phyloP scores from a whole-genome alignment of 768 basidiomycete species.

The Mycena kentingensis region DNA sequence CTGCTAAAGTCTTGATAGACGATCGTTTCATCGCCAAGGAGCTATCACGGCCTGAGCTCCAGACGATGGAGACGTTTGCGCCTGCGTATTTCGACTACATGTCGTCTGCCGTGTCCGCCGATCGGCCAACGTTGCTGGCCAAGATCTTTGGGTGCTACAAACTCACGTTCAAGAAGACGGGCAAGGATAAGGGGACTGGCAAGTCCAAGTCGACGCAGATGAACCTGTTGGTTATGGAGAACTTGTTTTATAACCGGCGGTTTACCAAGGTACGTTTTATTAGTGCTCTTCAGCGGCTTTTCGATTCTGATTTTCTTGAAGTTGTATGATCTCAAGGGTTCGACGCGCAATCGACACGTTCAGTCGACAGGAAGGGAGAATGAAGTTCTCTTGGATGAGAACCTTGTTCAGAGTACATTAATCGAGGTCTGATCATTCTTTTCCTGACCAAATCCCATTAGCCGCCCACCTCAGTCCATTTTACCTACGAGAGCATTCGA shows the following conservation, averaged over 20 bases:
- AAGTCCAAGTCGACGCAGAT: conserved; percentile 84
- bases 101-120: conserved; percentile 86
- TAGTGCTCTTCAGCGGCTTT: conserved; percentile 39
- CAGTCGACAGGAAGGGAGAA: conserved; percentile 88
- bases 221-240: conserved; percentile 98
- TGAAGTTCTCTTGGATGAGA: conserved; percentile 95
- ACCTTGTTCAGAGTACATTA: conserved; percentile 82
- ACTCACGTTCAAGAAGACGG: conserved; percentile 82
- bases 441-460: conserved; percentile 8
- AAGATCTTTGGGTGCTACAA: conserved; percentile 98
- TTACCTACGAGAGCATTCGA: conserved; percentile 95
- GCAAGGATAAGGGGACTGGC: conserved; percentile 69
- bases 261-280: conserved; percentile 74
- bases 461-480: conserved; percentile 87
- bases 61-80: conserved; percentile 95
- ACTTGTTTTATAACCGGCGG: conserved; percentile 88
- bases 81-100: conserved; percentile 98
- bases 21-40: conserved; percentile 99
- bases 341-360: conserved; percentile 90
- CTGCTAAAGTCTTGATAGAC: conserved; percentile 50
- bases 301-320: conserved; percentile 29
- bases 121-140: conserved; percentile 90
- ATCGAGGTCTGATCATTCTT: conserved; percentile 3
- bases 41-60: conserved; percentile 85
- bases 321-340: conserved; percentile 98